Conservation (phyloP, 352 stramenopile species). For the Phytophthora litchii region DNA sequence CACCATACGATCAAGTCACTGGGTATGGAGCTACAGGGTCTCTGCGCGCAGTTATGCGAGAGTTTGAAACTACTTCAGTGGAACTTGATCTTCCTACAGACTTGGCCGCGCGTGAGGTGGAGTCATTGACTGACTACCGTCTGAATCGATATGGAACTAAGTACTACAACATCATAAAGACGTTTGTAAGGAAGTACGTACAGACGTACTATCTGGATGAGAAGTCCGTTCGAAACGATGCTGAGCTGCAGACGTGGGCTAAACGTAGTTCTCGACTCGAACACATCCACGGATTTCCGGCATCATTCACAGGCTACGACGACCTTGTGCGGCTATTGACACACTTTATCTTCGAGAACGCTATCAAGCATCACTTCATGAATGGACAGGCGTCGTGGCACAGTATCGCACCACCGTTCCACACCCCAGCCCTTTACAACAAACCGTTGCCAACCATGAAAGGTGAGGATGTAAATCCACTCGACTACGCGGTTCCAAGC, state of each 20-base stretch:
- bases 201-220: constrained; percentile 40
- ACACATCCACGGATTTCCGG: constrained; percentile 42
- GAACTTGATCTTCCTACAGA: constrained; percentile 29
- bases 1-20: constrained; percentile 42
- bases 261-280: constrained; percentile 26
- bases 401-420: constrained; percentile 34
- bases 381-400: constrained; percentile 51
- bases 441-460: constrained; percentile 37
- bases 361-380: constrained; percentile 54
- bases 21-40: constrained; percentile 43
- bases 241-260: constrained; percentile 56
- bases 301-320: constrained; percentile 16
- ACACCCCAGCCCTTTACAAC: constrained; percentile 37
- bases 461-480: constrained; percentile 30
- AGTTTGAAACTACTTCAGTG: constrained; percentile 31
- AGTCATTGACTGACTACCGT: constrained; percentile 30
- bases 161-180: constrained; percentile 39
- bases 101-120: constrained; percentile 27
- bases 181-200: constrained; percentile 51
- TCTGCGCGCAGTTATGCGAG: constrained; percentile 30
- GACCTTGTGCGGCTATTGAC: constrained; percentile 35
- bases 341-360: constrained; percentile 46
- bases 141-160: constrained; percentile 29
- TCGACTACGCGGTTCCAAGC: constrained; percentile 52
- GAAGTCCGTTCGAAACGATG: constrained; percentile 26